phyloP scores from a whole-genome alignment of 1,139 yeast species.

The Geotrichum histeridarum region DNA sequence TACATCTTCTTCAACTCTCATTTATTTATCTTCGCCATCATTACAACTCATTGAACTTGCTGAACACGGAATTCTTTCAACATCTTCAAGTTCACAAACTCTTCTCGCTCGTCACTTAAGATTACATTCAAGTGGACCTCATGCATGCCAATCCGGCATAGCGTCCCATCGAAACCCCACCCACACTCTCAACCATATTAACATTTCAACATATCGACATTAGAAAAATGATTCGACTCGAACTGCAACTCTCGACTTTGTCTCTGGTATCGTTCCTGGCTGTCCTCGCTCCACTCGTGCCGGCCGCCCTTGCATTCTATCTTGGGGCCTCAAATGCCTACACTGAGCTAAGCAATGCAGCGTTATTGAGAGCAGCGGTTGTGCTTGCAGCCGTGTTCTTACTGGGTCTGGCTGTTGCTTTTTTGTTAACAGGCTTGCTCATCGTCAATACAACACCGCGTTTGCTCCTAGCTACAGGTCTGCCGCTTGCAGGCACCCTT shows the following conservation, averaged over 20 bases:
- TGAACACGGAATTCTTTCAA: not conserved
- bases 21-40: too few species aligned
- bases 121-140: not conserved
- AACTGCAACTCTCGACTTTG: slow-evolving; percentile 14
- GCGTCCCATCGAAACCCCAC: not conserved
- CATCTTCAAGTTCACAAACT: not conserved
- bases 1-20: too few species aligned
- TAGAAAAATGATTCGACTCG: slow-evolving; percentile 8
- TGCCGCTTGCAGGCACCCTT: slow-evolving; percentile 7
- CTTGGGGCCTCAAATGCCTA: slow-evolving; percentile 1
- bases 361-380: not conserved
- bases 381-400: slow-evolving; percentile 10
- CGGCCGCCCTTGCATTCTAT: slow-evolving; percentile 6
- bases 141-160: slow-evolving; percentile 2
- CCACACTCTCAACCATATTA: not conserved
- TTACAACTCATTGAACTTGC: too few species aligned
- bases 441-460: not conserved
- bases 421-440: slow-evolving; percentile 9
- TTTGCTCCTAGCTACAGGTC: slow-evolving; percentile 8
- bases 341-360: not conserved
- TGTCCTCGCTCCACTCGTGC: slow-evolving; percentile 1
- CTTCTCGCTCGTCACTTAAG: not conserved
- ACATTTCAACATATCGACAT: not conserved
- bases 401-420: not conserved
- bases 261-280: slow-evolving; percentile 11